A percentile compares a stretch with the other conserved stretches of the same genome.
phyloP scores from a whole-genome alignment of 805 yeast species.

The Saccharomycopsis fibuligera region DNA sequence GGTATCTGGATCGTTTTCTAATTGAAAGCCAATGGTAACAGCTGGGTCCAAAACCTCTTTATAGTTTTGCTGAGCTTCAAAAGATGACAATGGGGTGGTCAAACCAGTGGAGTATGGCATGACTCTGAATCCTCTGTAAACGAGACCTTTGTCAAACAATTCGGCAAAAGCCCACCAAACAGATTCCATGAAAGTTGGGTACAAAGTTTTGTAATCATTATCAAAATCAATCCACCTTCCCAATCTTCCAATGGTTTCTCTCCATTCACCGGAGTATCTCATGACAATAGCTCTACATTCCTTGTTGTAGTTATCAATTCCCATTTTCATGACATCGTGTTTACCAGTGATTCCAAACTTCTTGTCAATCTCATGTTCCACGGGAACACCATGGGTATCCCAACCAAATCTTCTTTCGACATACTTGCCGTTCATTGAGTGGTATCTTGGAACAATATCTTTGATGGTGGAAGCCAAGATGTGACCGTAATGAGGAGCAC shows the following conservation, averaged over 20 bases:
- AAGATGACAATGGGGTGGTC: constrained; percentile 93
- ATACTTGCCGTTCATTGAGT: constrained; percentile 93
- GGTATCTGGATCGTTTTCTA: constrained; percentile 74
- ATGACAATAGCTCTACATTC: constrained; percentile 97
- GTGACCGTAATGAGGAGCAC: constrained; percentile 99
- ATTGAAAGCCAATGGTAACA: constrained; percentile 83
- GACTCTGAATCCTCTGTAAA: constrained; percentile 91
- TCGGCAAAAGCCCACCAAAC: constrained; percentile 98
- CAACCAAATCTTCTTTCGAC: constrained; percentile 98
- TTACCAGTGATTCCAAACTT: constrained; percentile 87
- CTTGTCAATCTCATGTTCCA: constrained; percentile 98
- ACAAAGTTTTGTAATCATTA: constrained; percentile 93
- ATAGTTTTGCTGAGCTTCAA: constrained; percentile 97
- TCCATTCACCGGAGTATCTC: constrained; percentile 96
- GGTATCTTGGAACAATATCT: constrained; percentile 96
- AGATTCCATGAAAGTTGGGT: constrained; percentile 95
- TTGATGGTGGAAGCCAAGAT: constrained; percentile 94
- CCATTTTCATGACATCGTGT: constrained; percentile 90
- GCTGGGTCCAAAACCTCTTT: constrained; percentile 97
- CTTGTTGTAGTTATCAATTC: constrained; percentile 86
- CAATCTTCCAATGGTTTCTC: constrained; percentile 82
- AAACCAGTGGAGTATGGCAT: constrained; percentile 99
- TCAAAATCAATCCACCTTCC: constrained; percentile 99
- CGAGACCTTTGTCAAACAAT: constrained; percentile 76
- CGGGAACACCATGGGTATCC: constrained; percentile 99